Evolutionary conservation across 2,329 filamentous ascomycete genomes (phyloP), one percentile per base, ranked within the genome.

Genomic region (Xylaria sp.): DNA sequence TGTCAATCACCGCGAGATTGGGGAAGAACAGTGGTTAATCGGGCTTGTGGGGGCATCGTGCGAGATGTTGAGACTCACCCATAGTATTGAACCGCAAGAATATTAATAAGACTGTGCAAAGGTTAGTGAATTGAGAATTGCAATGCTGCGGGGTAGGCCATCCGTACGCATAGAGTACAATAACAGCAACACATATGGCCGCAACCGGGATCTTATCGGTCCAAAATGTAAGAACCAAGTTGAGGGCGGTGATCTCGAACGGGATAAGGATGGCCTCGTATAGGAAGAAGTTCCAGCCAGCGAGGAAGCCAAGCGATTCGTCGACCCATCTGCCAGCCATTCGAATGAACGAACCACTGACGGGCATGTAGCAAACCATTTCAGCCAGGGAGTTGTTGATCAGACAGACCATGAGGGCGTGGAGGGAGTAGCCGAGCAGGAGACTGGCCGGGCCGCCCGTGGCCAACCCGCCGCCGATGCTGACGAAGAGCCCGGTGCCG

Each of bases 361-460:
- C 81, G 23, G 87, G 87, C 80, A 87, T 86, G 64, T 83, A 83
- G 37, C 81, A 80, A 29, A 79, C 82, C 87, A 90, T 89, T 72
- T 90, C 87, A 8, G 87, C 87, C 61, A 88, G 79, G 63, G 81
- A 82, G 70, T 88, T 89, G 79, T 88, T 89, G 71, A 89, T 83
- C 47, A 87, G 76, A 23, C 78, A 86, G 61, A 89, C 79, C 55
- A 88, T 72, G 48, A 72, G 59, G 15, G 70, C 62, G 71, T 89
- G 87, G 43, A 86, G 64, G 33, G 79, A 77, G 71, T 85, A 90
- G 37, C 84, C 86, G 59, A 90, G 71, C 63, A 90, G 79, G 40
- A 89, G 75, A 59, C 80, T 83, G 47, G 75, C 80, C 9, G 83
- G 81, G 17, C 83, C 82, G 44, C 79, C 82, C 47, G 76, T 76